Percentiles rank a stretch among this genome's conserved stretches.
These are phyloP conservation scores for Euphorbia celastroides DNA, from an alignment of 441 rosid genomes.

Conservation along the genomic window DNA sequence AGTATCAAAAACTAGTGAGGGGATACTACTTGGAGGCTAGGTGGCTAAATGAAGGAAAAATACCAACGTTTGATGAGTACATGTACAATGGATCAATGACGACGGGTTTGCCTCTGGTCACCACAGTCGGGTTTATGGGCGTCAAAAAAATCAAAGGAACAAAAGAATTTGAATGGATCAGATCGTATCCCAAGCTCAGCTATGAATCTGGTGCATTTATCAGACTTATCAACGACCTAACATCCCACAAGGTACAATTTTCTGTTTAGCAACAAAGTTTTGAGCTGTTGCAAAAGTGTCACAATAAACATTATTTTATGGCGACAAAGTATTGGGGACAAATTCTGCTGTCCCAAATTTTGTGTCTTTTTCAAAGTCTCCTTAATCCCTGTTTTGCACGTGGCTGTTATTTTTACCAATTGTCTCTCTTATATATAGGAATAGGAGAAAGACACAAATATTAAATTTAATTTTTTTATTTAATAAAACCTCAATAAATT, in stretches of 20 bases:
- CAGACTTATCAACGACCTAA: slow-evolving; percentile 5
- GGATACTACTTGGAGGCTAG: slow-evolving; percentile 9
- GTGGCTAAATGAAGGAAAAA: background rate
- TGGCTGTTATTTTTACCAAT: too few relatives aligned
- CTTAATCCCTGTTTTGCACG: too few relatives aligned
- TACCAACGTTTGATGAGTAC: slow-evolving; percentile 17
- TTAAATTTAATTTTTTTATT: too few relatives aligned
- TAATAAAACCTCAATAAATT: too few relatives aligned
- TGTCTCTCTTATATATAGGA: too few relatives aligned
- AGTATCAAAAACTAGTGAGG: slow-evolving; percentile 10
- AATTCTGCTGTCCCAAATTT: too few relatives aligned
- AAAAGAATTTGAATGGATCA: slow-evolving; percentile 15
- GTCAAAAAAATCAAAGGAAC: slow-evolving; percentile 7
- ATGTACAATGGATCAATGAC: background rate
- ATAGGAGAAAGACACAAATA: too few relatives aligned
- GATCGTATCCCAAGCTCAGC: slow-evolving; percentile 1
- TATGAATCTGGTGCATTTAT: background rate
- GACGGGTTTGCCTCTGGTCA: background rate
- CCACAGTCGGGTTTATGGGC: background rate
- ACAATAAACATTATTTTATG: too few relatives aligned
- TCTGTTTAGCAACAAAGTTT: too few relatives aligned
- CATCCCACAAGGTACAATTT: slow-evolving; percentile 4
- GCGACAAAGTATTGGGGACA: too few relatives aligned
- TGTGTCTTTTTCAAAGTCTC: too few relatives aligned
- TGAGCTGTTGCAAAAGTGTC: too few relatives aligned